A percentile compares a stretch with the other conserved stretches of the same genome.
phyloP scores from a whole-genome alignment of 23 red algal species.

The Gracilaria gracilis region DNA sequence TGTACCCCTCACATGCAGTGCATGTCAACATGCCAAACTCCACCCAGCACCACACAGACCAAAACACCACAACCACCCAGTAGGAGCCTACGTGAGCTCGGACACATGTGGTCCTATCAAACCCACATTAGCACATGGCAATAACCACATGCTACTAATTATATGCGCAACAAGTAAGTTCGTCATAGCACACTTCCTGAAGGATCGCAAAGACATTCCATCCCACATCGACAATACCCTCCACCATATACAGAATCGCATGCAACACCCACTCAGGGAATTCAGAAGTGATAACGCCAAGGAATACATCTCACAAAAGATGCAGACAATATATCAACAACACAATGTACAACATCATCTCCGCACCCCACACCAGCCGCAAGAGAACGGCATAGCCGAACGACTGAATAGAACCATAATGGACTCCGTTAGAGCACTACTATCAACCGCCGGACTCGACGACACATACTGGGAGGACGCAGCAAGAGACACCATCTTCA shows the following conservation, averaged over 20 bases:
- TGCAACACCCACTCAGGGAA: background rate
- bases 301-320: constrained; percentile 4
- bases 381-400: constrained; percentile 11
- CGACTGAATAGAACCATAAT: background rate
- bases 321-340: background rate
- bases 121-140: background rate
- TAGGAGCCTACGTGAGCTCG: background rate
- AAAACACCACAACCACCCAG: too few species aligned
- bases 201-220: background rate
- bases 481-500: background rate
- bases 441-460: background rate
- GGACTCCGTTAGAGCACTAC: background rate
- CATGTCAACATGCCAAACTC: too few species aligned
- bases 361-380: constrained; percentile 3
- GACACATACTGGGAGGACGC: constrained; percentile 24
- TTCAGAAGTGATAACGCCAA: background rate
- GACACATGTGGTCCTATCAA: constrained; percentile 14
- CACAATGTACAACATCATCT: background rate
- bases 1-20: too few species aligned
- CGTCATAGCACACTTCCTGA: background rate
- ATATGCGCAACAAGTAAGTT: background rate
- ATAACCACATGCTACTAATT: background rate
- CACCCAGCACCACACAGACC: too few species aligned
- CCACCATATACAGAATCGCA: background rate
- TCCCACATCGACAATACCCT: background rate